These are phyloP conservation scores for Parascedosporium putredinis DNA, from an alignment of 2,329 filamentous ascomycete genomes.

Conservation along the genomic window DNA sequence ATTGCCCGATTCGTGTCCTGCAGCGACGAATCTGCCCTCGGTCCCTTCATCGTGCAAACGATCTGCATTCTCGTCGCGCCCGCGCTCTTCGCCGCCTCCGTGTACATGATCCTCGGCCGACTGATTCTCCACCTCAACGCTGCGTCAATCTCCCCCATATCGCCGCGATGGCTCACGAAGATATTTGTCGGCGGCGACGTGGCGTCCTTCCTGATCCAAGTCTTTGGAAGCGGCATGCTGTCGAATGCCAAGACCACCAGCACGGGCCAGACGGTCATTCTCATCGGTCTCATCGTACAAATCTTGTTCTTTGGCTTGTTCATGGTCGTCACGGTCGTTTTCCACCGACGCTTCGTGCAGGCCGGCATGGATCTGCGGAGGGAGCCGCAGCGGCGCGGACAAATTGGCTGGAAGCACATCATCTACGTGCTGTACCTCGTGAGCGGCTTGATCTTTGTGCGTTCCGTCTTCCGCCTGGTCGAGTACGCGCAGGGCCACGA, in stretches of 20 bases:
- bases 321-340: conserved; percentile 30
- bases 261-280: conserved; percentile 34
- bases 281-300: conserved; percentile 42
- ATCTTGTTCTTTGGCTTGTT: conserved; percentile 45
- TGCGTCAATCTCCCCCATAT: conserved; percentile 22
- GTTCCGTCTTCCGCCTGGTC: conserved; percentile 34
- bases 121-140: conserved; percentile 28
- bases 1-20: conserved; percentile 8
- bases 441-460: conserved; percentile 30
- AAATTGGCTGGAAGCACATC: conserved; percentile 19
- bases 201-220: conserved; percentile 40
- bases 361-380: conserved; percentile 12
- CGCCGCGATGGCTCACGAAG: conserved; percentile 34
- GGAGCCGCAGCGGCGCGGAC: too few species aligned
- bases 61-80: conserved; percentile 36
- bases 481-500: conserved; percentile 34
- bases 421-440: conserved; percentile 21
- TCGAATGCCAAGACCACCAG: conserved; percentile 3
- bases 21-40: conserved; percentile 20
- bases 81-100: conserved; percentile 35
- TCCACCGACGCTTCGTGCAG: conserved; percentile 25
- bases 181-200: conserved; percentile 46
- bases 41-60: conserved; percentile 30
- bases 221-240: conserved; percentile 29
- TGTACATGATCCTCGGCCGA: conserved; percentile 40